Base-by-base conservation (phyloP, 176 grass and related monocot genomes). In the Ensete glaucum region DNA sequence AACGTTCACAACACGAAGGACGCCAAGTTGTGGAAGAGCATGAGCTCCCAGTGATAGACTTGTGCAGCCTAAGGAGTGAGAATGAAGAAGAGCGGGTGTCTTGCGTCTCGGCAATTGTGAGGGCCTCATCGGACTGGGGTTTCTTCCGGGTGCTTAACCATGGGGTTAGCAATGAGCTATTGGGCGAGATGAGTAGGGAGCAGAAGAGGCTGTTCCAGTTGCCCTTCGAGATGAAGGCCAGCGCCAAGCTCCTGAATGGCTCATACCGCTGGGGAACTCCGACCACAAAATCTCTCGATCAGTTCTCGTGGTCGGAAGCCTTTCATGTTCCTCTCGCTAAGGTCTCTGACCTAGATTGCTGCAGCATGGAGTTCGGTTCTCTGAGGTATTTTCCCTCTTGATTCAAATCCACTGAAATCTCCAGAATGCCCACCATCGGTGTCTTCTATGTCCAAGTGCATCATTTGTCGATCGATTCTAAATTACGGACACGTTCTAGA, bases 251-350 rank as follows among this genome's bases (percentile, higher is more conserved):
- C 21, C 78, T 97, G 76, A 97, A 83, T 49, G 72, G 85, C 21
- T 90, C 90, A 0, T 97, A 97, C 79, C 81, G 94, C 13, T 93
- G 90, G 88, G 94, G 94, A 62, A 82, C 62, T 77, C 88, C 90
- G 53, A 89, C 80, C 29, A 88, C 94, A 14, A 83, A 76, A 54
- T 90, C 94, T 78, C 77, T 76, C 43, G 79, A 67, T 21, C 90
- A 97, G 55, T 85, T 97, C 80, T 93, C 90, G 20, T 96, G 93
- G 93, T 96, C 87, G 1, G 93, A 96, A 81, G 85, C 89, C 3
- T 92, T 96, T 84, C 93, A 92, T 75, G 82, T 92, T 64, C 85
- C 88, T n/a, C 85, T 90, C 50, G 83, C 70, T 27, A 83, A 77
- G 70, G 87, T 96, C 80, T 77, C 85, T 49, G 52, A 77, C 1